A percentile compares a stretch with the other conserved stretches of the same genome.
Evolutionary conservation across 2,329 filamentous ascomycete genomes (phyloP).

Genomic region (Aspergillus ruber): DNA sequence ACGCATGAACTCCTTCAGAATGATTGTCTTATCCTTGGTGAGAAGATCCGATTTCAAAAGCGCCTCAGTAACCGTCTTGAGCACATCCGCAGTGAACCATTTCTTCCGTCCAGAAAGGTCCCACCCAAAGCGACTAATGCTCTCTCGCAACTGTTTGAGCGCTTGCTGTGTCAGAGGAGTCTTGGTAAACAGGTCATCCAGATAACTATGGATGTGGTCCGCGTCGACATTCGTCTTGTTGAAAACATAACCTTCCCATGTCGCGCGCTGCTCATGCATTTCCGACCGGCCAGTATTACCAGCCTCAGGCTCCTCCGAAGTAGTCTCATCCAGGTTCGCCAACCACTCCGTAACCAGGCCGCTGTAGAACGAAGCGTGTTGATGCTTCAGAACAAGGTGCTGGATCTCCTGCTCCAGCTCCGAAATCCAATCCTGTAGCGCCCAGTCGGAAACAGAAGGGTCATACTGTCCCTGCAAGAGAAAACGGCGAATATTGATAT

Average conservation of each 20-base stretch:
- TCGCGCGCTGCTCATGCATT: slow-evolving; percentile 47
- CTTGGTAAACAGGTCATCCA: slow-evolving; percentile 46
- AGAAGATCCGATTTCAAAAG: slow-evolving; percentile 48
- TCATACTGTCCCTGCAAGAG: slow-evolving; percentile 50
- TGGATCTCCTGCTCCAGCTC: slow-evolving; percentile 43
- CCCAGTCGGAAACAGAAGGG: slow-evolving; percentile 44
- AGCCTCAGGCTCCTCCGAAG: slow-evolving; percentile 19
- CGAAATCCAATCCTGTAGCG: slow-evolving; percentile 43
- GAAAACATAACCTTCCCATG: slow-evolving; percentile 55
- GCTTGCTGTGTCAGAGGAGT: slow-evolving; percentile 36
- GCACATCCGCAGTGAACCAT: slow-evolving; percentile 37
- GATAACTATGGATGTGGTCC: slow-evolving; percentile 43
- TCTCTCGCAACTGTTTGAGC: slow-evolving; percentile 37
- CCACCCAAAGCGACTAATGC: slow-evolving; percentile 33
- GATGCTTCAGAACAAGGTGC: slow-evolving; percentile 48
- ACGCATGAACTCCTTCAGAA: slow-evolving; percentile 46
- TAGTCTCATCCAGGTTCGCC: slow-evolving; percentile 23
- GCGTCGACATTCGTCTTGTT: slow-evolving; percentile 39
- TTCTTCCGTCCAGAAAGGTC: slow-evolving; percentile 19
- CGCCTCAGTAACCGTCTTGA: slow-evolving; percentile 44
- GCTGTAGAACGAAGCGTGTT: slow-evolving; percentile 53
- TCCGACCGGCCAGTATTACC: slow-evolving; percentile 45
- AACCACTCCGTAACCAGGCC: slow-evolving; percentile 52
- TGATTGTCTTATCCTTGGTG: slow-evolving; percentile 45
- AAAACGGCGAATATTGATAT: slow-evolving; percentile 46